These are phyloP conservation scores for Davidsoniella australis DNA, from an alignment of 2,329 filamentous ascomycete species.

Conservation along the genomic window DNA sequence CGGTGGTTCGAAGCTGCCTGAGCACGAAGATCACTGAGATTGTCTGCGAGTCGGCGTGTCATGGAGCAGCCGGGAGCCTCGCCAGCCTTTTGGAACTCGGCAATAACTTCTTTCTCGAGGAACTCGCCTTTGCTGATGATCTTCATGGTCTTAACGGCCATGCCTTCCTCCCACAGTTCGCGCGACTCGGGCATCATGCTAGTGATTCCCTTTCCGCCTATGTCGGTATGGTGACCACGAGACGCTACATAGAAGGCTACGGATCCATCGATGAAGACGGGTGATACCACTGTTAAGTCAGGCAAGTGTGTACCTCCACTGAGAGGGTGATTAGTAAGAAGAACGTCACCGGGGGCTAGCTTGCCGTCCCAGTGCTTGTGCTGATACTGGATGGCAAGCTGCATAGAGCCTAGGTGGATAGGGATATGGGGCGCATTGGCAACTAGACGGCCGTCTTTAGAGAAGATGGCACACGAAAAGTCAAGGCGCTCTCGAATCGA, in stretches of 20 bases:
- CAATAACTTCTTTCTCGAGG: slow-evolving; percentile 57
- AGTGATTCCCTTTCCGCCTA: slow-evolving; percentile 66
- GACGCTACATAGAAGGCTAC: slow-evolving; percentile 19
- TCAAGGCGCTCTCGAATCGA: slow-evolving; percentile 71
- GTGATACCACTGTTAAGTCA: slow-evolving; percentile 23
- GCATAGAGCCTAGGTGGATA: slow-evolving; percentile 63
- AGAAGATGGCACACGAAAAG: slow-evolving; percentile 67
- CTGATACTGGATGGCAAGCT: slow-evolving; percentile 57
- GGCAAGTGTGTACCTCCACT: slow-evolving; percentile 24
- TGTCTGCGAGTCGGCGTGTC: slow-evolving; percentile 64
- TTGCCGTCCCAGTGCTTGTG: slow-evolving; percentile 39
- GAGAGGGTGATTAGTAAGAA: slow-evolving; percentile 21
- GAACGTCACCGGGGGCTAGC: slow-evolving; percentile 21
- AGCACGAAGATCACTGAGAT: slow-evolving; percentile 72
- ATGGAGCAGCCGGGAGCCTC: slow-evolving; percentile 60
- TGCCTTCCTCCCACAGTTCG: slow-evolving; percentile 47
- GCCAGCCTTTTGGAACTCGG: slow-evolving; percentile 57
- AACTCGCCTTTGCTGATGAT: slow-evolving; percentile 62
- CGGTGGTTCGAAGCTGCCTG: slow-evolving; percentile 79
- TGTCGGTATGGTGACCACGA: slow-evolving; percentile 22
- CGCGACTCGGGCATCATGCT: slow-evolving; percentile 67
- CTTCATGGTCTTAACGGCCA: slow-evolving; percentile 47
- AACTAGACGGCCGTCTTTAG: slow-evolving; percentile 54
- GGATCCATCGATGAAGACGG: slow-evolving; percentile 26
- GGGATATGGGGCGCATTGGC: slow-evolving; percentile 63